A percentile compares a stretch with the other conserved stretches of the same genome.
These are phyloP conservation scores for Solanum bulbocastanum DNA, from an alignment of 257 asterid genomes.

Conservation along the genomic window DNA sequence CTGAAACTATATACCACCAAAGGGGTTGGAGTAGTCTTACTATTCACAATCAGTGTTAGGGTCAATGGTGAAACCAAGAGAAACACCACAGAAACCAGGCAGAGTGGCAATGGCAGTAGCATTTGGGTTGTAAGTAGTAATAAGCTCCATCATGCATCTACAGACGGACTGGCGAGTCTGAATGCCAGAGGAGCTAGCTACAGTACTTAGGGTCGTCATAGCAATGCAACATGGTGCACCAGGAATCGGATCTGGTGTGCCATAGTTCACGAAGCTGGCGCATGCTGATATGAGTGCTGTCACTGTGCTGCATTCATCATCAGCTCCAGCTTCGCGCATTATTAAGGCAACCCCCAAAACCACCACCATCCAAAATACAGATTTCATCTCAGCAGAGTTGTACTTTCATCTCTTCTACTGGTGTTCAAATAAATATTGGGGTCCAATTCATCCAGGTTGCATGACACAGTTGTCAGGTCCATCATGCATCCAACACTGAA, in stretches of 20 bases:
- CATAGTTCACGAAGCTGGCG: constrained; percentile 45
- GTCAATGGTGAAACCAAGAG: constrained; percentile 76
- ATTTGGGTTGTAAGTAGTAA: constrained; percentile 37
- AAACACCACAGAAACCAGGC: constrained; percentile 91
- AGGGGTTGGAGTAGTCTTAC: constrained; percentile 16
- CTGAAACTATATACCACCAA: neutral
- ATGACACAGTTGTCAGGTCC: constrained; percentile 6
- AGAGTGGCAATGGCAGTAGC: constrained; percentile 84
- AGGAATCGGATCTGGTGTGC: constrained; percentile 67
- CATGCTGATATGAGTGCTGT: constrained; percentile 63
- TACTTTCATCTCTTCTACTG: neutral
- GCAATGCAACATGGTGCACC: constrained; percentile 84
- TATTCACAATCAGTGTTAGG: constrained; percentile 81
- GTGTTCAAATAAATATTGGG: constrained; percentile 1
- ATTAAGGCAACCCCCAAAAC: neutral
- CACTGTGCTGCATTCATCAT: constrained; percentile 51
- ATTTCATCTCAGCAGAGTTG: neutral
- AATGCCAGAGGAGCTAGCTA: constrained; percentile 19
- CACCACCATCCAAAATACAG: neutral
- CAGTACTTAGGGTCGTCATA: constrained; percentile 40
- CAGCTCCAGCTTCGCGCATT: neutral
- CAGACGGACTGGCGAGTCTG: constrained; percentile 52
- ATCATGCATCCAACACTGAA: neutral
- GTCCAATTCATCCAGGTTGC: constrained; percentile 13
- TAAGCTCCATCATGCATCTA: constrained; percentile 63